phyloP scores from a whole-genome alignment of 192 early-diverging fungal genomes.

The Gamsiella multidivaricata region DNA sequence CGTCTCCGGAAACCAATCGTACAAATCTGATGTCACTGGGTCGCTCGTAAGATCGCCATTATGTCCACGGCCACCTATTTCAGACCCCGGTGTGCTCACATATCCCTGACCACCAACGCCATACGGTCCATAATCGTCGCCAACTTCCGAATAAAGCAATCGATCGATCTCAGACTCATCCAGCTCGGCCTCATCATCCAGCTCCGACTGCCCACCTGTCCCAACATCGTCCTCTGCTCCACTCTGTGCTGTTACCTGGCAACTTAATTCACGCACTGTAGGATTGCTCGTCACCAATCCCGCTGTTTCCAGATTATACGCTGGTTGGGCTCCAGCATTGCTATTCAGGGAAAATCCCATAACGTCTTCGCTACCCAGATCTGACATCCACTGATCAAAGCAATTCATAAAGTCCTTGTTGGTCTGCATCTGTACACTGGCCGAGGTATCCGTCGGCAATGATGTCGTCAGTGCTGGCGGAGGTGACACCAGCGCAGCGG shows the following conservation, averaged over 20 bases:
- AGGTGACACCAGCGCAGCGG: neutral
- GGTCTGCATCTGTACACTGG: neutral
- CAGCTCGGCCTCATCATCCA: slow-evolving; percentile 25
- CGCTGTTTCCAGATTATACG: neutral
- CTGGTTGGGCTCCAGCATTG: neutral
- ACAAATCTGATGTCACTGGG: slow-evolving; percentile 12
- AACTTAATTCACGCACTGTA: neutral
- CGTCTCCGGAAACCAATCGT: slow-evolving; percentile 43
- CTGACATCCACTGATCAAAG: slow-evolving; percentile 53
- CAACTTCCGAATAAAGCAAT: slow-evolving; percentile 42
- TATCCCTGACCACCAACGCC: neutral
- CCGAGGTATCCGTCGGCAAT: neutral
- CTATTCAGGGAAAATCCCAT: neutral
- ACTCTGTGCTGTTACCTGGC: neutral
- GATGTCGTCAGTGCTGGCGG: no score
- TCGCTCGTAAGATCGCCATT: slow-evolving; percentile 23
- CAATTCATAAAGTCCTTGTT: slow-evolving; percentile 36
- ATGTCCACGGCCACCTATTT: slow-evolving; percentile 4
- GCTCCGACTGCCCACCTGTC: neutral
- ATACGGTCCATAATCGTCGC: slow-evolving; percentile 29
- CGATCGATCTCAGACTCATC: slow-evolving; percentile 36
- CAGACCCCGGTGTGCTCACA: slow-evolving; percentile 25
- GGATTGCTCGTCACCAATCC: neutral
- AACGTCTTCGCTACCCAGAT: slow-evolving; percentile 21
- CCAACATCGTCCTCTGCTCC: neutral